Base-by-base conservation (phyloP, 257 asterid genomes). In the Avicennia marina region DNA sequence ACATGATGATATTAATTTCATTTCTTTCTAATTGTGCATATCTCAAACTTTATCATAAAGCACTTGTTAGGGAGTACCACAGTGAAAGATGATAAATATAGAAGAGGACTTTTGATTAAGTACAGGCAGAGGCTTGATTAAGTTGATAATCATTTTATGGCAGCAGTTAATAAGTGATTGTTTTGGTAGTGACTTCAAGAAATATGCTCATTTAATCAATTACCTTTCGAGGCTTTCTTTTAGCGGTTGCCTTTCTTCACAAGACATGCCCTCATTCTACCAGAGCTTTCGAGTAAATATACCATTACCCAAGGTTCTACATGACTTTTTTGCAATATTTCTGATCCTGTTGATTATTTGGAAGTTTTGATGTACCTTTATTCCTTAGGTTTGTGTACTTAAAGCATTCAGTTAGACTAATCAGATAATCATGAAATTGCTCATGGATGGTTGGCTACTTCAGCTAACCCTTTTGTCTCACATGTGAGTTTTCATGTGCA, bases 381-480 rank as follows among this genome's bases (percentile, higher is more conserved):
- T n/a, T n/a, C n/a, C n/a, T n/a, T n/a, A n/a, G n/a, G n/a, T n/a
- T n/a, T n/a, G n/a, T n/a, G n/a, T n/a, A n/a, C n/a, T n/a, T n/a
- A n/a, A n/a, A n/a, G n/a, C n/a, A n/a, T n/a, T n/a, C n/a, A n/a
- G n/a, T n/a, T n/a, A n/a, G n/a, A n/a, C n/a, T n/a, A n/a, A n/a
- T n/a, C n/a, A n/a, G n/a, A n/a, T n/a, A n/a, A n/a, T n/a, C n/a
- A n/a, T n/a, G n/a, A n/a, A n/a, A n/a, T n/a, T n/a, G n/a, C 6
- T 31, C 42, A 16, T 51, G 40, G 29, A 58, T 34, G 42, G 19
- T 53, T 67, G 57, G 55, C 42, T 29, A 57, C 56, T 31, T 62
- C 21, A 32, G 27, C 29, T 39, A 27, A 16, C 33, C 22, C 33
- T 42, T 50, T 65, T 4, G 16, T 39, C 21, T 11, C 50, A 22